These are phyloP conservation scores for Aspergillus sp. DNA, from an alignment of 2,329 filamentous ascomycete species.

Conservation along the genomic window DNA sequence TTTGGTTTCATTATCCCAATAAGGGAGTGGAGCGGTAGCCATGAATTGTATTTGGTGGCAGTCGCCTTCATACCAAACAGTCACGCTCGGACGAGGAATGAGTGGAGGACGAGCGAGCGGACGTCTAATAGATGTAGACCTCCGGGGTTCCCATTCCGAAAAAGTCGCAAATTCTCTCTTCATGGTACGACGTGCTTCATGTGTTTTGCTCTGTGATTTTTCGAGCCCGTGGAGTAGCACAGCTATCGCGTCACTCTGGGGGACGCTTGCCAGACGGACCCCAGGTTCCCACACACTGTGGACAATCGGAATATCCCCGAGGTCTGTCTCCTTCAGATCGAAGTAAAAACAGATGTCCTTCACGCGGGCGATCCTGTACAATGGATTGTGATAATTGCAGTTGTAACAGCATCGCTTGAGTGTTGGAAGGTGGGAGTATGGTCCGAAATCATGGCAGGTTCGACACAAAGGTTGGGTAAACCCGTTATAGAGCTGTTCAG, in stretches of 20 bases:
- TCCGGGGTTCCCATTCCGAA: background rate
- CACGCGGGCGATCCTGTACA: no score
- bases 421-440: no score
- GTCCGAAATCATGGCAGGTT: no score
- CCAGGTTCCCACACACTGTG: background rate
- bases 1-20: conserved; percentile 9
- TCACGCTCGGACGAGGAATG: no score
- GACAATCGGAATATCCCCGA: conserved; percentile 8
- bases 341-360: background rate
- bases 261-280: background rate
- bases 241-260: conserved; percentile 4
- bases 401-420: no score
- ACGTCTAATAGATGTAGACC: no score
- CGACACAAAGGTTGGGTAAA: no score
- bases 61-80: background rate
- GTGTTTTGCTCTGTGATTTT: background rate
- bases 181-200: background rate
- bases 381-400: no score
- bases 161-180: background rate
- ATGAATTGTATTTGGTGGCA: no score
- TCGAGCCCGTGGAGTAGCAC: conserved; percentile 1
- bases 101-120: no score
- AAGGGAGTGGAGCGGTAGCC: conserved; percentile 11
- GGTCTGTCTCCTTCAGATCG: background rate
- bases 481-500: no score